These are phyloP conservation scores for Lipomyces japonicus DNA, from an alignment of 805 yeast species.

Conservation along the genomic window DNA sequence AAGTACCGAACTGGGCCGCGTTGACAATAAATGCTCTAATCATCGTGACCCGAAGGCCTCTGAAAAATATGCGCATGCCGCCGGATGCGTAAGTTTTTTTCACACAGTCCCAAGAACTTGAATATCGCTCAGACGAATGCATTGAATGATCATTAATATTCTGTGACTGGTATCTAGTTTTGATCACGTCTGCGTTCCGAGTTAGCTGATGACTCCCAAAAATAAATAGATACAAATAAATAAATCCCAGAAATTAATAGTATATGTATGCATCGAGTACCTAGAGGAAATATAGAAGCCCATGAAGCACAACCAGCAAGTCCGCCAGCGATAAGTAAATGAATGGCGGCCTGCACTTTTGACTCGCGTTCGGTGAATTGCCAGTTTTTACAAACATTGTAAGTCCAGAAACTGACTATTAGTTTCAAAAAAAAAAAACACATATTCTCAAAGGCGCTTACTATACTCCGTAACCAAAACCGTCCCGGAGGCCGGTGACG, in stretches of 20 bases:
- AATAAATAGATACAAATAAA: too few relatives aligned
- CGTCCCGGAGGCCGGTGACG: constrained; percentile 29
- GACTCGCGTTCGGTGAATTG: constrained; percentile 6
- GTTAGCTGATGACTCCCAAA: background rate
- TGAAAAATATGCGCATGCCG: constrained; percentile 26
- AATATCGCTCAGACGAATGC: constrained; percentile 6
- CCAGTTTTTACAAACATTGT: constrained; percentile 12
- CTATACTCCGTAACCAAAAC: constrained; percentile 33
- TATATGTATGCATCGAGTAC: background rate
- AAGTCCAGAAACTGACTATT: constrained; percentile 21
- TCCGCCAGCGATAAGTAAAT: constrained; percentile 29
- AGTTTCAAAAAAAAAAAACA: background rate
- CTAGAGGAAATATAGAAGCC: constrained; percentile 31
- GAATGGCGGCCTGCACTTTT: constrained; percentile 1
- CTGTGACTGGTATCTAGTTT: constrained; percentile 30
- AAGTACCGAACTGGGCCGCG: constrained; percentile 31
- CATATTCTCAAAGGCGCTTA: constrained; percentile 9
- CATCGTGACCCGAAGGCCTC: constrained; percentile 27
- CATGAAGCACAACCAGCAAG: constrained; percentile 32
- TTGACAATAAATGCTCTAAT: constrained; percentile 31
- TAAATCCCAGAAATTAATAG: too few relatives aligned
- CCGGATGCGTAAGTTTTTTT: constrained; percentile 17
- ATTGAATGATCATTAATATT: background rate
- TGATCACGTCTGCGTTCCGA: constrained; percentile 26
- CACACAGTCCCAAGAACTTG: constrained; percentile 28